Evolutionary conservation across 257 asterid species (phyloP), one percentile per base, ranked within the genome.

Genomic region (Asclepias syriaca): DNA sequence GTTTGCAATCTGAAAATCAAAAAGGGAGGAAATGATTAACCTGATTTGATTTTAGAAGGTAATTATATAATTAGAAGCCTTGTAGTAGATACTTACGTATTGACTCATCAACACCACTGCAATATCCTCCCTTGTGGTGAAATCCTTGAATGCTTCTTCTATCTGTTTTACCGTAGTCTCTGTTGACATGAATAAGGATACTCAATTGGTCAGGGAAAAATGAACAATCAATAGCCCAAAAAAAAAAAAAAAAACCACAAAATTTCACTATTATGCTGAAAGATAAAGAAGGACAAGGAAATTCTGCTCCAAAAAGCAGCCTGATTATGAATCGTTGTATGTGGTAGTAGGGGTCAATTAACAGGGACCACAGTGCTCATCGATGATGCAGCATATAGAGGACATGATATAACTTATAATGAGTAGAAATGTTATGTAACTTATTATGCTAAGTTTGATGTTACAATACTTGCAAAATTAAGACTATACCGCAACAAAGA

Each of bases 41-140:
- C 40, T 14, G 39, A 59, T 57, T 34, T 34, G 39, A 34, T 34
- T 34, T 8, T 8, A 0, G 2, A 61, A 34, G 68, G 49, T 32
- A 22, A 61, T 63, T 24, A 68, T 22, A 64, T 13, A 37, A 65
- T 18, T 45, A 11, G 48, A 39, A 49, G 12, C 32, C 34, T 32
- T 24, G 21, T 6, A 71, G 57, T 32, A 19, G 32, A 69, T 66
- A 71, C 97, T 87, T 83, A 91, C 97, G 65, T 74, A 91, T 92
- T 95, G 98, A 79, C 99, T 95, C 83, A 95, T 90, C 22, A 95
- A 77, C 76, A 95, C 93, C 14, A 95, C 85, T 27, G 95, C 99
- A 71, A 92, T 68, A 76, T 89, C 99, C 48, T 91, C 97, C 78
- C 99, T 87, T 21, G 95, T 8, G 10, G 97, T 91, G 83, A 89